Evolutionary conservation across 306 rosid genomes (phyloP).

Genomic region (Abrus precatorius): DNA sequence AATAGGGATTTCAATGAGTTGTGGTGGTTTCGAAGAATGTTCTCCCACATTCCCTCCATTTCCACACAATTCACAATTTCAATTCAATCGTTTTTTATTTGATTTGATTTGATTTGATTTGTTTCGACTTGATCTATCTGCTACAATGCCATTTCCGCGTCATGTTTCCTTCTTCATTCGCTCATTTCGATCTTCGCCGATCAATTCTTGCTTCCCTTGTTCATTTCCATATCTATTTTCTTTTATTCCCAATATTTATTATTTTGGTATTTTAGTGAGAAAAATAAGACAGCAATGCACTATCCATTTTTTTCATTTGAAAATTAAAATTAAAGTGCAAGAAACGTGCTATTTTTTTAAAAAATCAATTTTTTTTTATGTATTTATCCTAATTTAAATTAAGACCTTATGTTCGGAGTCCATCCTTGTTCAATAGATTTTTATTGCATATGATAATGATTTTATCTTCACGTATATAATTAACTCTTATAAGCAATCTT

Average conservation of each 20-base stretch:
- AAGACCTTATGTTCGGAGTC: too few species aligned
- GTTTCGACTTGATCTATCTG: conserved; percentile 9
- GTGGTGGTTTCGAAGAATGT: conserved; percentile 51
- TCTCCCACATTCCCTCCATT: conserved; percentile 59
- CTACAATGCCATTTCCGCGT: neutral
- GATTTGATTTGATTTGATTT: neutral
- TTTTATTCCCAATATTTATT: too few species aligned
- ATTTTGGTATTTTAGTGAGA: too few species aligned
- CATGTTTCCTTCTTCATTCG: neutral
- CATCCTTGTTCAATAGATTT: too few species aligned
- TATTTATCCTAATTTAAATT: too few species aligned
- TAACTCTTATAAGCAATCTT: too few species aligned
- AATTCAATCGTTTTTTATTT: neutral
- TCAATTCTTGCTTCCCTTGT: neutral
- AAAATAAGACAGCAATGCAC: too few species aligned
- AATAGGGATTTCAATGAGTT: conserved; percentile 63
- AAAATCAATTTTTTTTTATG: neutral
- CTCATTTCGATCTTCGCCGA: neutral
- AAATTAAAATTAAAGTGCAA: neutral
- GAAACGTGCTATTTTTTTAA: neutral
- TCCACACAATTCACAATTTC: neutral
- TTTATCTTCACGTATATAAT: too few species aligned
- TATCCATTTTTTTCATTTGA: neutral
- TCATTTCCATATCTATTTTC: too few species aligned
- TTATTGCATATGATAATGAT: too few species aligned